Evolutionary conservation across 2,329 filamentous ascomycete species (phyloP).

Genomic region (Ciborinia camelliae): DNA sequence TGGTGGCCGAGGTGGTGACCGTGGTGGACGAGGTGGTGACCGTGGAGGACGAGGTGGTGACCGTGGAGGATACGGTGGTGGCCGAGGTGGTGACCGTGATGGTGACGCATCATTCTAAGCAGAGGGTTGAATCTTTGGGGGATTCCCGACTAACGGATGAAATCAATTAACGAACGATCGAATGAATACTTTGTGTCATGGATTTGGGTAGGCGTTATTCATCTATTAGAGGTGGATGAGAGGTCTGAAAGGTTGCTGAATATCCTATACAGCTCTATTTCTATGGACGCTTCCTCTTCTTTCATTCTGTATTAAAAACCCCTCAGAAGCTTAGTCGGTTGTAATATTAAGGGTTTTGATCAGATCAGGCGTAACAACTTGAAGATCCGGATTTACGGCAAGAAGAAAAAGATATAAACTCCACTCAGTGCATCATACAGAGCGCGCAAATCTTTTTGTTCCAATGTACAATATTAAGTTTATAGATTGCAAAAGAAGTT

Average conservation of each 20-base stretch:
- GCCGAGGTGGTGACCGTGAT: not conserved
- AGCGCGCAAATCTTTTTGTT: not conserved
- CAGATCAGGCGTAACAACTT: constrained; percentile 20
- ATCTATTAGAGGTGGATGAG: constrained; percentile 15
- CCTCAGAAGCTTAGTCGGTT: constrained; percentile 20
- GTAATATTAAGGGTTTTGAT: constrained; percentile 33
- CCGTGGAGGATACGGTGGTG: constrained; percentile 6
- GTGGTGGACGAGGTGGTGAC: constrained; percentile 6
- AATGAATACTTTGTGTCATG: constrained; percentile 22
- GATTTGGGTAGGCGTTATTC: constrained; percentile 17
- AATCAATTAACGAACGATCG: constrained; percentile 10
- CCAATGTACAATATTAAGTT: not conserved
- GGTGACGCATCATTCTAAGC: not conserved
- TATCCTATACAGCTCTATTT: constrained; percentile 18
- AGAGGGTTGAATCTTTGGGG: not conserved
- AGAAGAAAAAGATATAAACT: constrained; percentile 2
- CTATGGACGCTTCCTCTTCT: constrained; percentile 22
- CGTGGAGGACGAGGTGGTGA: constrained; percentile 9
- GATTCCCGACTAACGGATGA: not conserved
- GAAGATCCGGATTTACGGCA: constrained; percentile 27
- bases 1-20: not conserved
- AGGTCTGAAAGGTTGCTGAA: constrained; percentile 32
- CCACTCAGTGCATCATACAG: constrained; percentile 13
- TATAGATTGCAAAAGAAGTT: not conserved
- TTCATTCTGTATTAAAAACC: constrained; percentile 31